Percentiles rank a stretch among this genome's conserved stretches.
Conservation (phyloP, 2,329 filamentous ascomycete species). For the Pseudogymnoascus sp. region DNA sequence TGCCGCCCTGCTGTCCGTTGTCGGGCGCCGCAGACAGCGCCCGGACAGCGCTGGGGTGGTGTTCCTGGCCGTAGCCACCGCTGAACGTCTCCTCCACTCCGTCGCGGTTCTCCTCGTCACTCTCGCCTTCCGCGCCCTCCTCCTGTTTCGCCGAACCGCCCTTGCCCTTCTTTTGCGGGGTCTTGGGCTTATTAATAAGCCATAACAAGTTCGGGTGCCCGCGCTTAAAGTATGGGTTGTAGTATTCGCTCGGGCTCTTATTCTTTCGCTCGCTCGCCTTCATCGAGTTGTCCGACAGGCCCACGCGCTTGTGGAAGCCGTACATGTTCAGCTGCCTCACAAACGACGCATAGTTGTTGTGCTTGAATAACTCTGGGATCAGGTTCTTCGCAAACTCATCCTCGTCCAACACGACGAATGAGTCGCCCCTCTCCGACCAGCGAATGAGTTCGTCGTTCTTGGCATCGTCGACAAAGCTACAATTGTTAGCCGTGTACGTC, state of each 20-base stretch:
- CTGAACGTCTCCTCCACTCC: slow-evolving; percentile 28
- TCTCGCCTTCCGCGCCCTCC: slow-evolving; percentile 61
- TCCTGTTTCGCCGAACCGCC: slow-evolving; percentile 43
- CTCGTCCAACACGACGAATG: slow-evolving; percentile 93
- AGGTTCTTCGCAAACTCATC: slow-evolving; percentile 73
- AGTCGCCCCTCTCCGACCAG: slow-evolving; percentile 94
- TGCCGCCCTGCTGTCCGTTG: slow-evolving; percentile 41
- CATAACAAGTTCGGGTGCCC: slow-evolving; percentile 88
- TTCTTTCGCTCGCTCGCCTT: slow-evolving; percentile 93
- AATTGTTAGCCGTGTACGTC: slow-evolving; percentile 20
- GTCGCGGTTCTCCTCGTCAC: slow-evolving; percentile 55
- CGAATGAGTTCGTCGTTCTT: slow-evolving; percentile 92
- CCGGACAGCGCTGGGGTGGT: slow-evolving; percentile 39
- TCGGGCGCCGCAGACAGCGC: slow-evolving; percentile 28
- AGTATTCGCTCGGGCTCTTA: slow-evolving; percentile 97
- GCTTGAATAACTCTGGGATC: slow-evolving; percentile 69
- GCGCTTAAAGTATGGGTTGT: slow-evolving; percentile 90
- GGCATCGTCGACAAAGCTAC: slow-evolving; percentile 83
- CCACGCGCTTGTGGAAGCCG: slow-evolving; percentile 63
- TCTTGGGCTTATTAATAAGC: slow-evolving; percentile 91
- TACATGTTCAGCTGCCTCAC: slow-evolving; percentile 64
- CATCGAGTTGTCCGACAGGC: slow-evolving; percentile 94
- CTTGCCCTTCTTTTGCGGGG: slow-evolving; percentile 46
- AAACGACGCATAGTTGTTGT: slow-evolving; percentile 72
- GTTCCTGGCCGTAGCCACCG: slow-evolving; percentile 31